Conservation (phyloP, 2,329 filamentous ascomycete genomes). For the Botryotinia narcissicola region DNA sequence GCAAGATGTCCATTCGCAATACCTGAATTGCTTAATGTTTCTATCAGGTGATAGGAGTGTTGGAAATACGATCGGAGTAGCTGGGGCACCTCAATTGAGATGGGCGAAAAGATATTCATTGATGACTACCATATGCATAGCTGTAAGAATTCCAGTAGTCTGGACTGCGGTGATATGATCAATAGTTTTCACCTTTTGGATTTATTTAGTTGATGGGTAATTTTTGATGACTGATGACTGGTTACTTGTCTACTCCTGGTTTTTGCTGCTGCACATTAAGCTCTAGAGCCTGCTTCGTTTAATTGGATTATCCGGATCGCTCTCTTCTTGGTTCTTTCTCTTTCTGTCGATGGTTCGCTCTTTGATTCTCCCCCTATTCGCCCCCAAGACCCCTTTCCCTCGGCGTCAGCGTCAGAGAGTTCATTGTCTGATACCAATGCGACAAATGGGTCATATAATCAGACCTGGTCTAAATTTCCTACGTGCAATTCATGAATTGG, state of each 20-base stretch:
- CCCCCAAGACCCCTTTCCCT: background rate
- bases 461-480: background rate
- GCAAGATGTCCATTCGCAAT: background rate
- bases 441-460: background rate
- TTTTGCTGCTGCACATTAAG: background rate
- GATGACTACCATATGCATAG: background rate
- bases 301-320: background rate
- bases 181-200: background rate
- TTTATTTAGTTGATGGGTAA: background rate
- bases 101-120: background rate
- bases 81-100: background rate
- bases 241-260: background rate
- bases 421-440: background rate
- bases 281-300: background rate
- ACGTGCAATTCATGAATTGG: background rate
- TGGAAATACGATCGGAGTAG: background rate
- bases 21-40: background rate
- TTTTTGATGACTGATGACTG: background rate
- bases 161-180: background rate
- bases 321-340: background rate
- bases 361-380: too few species aligned
- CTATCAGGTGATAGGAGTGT: background rate
- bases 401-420: background rate
- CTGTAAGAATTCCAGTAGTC: background rate
- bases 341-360: background rate